Base-by-base conservation (phyloP, 805 yeast species). In the Candida chilensis region DNA sequence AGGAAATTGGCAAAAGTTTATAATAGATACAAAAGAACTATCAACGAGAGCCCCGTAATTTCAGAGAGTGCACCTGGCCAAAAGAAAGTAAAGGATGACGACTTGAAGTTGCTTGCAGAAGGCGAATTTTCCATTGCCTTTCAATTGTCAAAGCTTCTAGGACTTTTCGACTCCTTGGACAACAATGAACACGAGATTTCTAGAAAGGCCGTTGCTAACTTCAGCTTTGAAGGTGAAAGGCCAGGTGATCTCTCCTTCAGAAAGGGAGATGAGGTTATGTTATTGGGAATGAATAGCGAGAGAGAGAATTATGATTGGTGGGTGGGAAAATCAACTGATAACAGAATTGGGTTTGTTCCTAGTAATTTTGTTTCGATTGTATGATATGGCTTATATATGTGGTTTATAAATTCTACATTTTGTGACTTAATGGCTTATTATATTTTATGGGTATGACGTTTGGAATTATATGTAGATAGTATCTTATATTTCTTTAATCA, bases 401-500 rank as follows among this genome's bases (percentile, higher is more conserved):
- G n/a, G n/a, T n/a, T n/a, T n/a, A n/a, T n/a, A n/a, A n/a, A n/a
- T n/a, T n/a, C n/a, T n/a, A n/a, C n/a, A n/a, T n/a, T n/a, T n/a
- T n/a, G n/a, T n/a, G n/a, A n/a, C n/a, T n/a, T n/a, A n/a, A n/a
- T n/a, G n/a, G n/a, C n/a, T n/a, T n/a, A n/a, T n/a, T n/a, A n/a
- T n/a, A n/a, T n/a, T n/a, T n/a, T n/a, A n/a, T n/a, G n/a, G n/a
- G n/a, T n/a, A n/a, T n/a, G n/a, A n/a, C n/a, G n/a, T n/a, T n/a
- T n/a, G n/a, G n/a, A n/a, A n/a, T n/a, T n/a, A n/a, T n/a, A n/a
- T n/a, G n/a, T n/a, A n/a, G n/a, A n/a, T n/a, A n/a, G n/a, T n/a
- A n/a, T n/a, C n/a, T n/a, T n/a, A n/a, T n/a, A n/a, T n/a, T 16
- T 27, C 14, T 27, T 32, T 44, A 63, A 37, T 62, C 65, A 14